Evolutionary conservation across 2,329 filamentous ascomycete species (phyloP), one percentile per base, ranked within the genome.

Genomic region (Fusarium euwallaceae): DNA sequence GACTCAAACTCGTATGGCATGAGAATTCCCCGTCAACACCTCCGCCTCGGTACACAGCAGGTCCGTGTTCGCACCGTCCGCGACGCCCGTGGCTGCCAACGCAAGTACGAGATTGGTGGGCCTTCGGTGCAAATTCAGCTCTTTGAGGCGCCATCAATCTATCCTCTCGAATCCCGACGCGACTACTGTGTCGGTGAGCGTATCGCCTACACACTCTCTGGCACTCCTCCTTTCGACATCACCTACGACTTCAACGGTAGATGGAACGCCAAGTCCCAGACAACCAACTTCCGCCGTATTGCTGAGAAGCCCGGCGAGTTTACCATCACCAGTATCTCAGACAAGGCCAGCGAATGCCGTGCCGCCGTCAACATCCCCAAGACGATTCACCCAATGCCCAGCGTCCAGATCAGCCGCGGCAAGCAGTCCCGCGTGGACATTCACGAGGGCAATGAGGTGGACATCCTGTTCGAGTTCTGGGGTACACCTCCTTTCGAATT

Each of bases 151-250:
- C 97, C 97, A 1, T 94, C 94, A 8, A 97, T 98, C 78, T 94
- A 95, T 68, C 92, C 96, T 4, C 88, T 98, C 39, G 95, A 98
- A 80, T 92, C 93, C 27, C 92, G 94, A 70, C 88, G 88, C 17
- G 94, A 99, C 84, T 98, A 96, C 84, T 99, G 97, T 83, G 95
- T 99, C 12, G 97, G 97, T 74, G 97, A 99, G 82, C 93, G 95
- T 64, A 93, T 99, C 74, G 93, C 94, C 4, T 99, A 98, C 84
- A 95, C 94, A 0, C 90, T 99, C 7, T 94, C 95, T 2, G 97
- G 97, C 53, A 94, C 94, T 64, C 92, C 95, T 20, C 97, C 97
- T 0, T 99, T 99, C 82, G 94, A 96, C 53, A 93, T 99, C 53
- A 93, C 92, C 82, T 99, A 99, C 85, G 93, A 91, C 12, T 99